Base-by-base conservation (phyloP, 2,329 filamentous ascomycete genomes). In the Pseudocercospora musae region DNA sequence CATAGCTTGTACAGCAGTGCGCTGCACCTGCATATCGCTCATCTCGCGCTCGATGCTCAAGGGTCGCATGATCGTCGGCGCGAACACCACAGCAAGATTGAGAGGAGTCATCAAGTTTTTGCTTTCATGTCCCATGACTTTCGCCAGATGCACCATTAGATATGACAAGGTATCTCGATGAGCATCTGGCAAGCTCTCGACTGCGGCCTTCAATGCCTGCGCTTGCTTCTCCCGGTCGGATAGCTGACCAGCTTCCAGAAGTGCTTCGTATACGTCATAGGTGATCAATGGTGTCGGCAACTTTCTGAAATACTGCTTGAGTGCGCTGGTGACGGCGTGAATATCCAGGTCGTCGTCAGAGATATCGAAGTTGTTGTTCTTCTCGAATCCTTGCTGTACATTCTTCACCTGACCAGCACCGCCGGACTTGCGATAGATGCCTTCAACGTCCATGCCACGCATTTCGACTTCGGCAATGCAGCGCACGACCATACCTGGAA, bases 241-340 rank as follows among this genome's bases (percentile, higher is more conserved):
- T 67, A 86, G 87, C 55, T 71, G 69, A 11, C 69, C 73, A 4
- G 90, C 92, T 70, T 96, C 93, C 54, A 99, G 80, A 55, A 99
- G 85, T 42, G 86, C 85, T 70, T 98, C 94, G 73, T 99, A 99
- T 25, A 96, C 88, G 21, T 96, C 91, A 76, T 89, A 97, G 0
- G 94, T 96, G 70, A 99, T 87, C 31, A 99, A 82, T 2, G 95
- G 95, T 7, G 85, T 90, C 0, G 95, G 95, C 37, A 98, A 82
- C 77, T 93, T 95, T 70, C 95, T 87, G 85, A 99, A 96, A 75
- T 98, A 99, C 77, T 98, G 94, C 80, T 99, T 99, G 71, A 99
- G 79, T 20, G 94, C 91, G 73, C 92, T 96, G 1, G 95, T 98
- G 60, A 99, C 92, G 11, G 95, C 92, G 60, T 96, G 96, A 66